Evolutionary conservation across 208 protist species (phyloP), one percentile per base, ranked within the genome.

Genomic region (Crithidia expoeki): DNA sequence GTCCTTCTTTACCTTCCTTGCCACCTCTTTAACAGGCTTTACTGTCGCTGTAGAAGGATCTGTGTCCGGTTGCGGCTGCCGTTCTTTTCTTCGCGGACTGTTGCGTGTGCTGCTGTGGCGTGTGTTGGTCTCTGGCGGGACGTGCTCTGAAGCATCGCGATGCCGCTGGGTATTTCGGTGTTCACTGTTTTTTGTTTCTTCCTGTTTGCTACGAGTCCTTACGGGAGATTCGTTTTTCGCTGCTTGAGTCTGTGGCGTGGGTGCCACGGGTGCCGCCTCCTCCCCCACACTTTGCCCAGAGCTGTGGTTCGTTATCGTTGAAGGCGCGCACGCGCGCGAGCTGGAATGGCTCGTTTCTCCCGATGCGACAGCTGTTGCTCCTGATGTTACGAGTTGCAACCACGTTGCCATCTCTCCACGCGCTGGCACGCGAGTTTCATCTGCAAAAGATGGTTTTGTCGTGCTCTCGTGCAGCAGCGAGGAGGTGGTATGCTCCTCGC

Each of bases 261-360:
- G 49, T 38, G 33, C n/a, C 6, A 27, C 58, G 23, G 42, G 4
- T 21, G 38, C 42, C 11, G 58, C 23, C 28, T 64, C 60, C 21
- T 65, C 60, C 7, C 11, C 27, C 2, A 65, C n/a, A 36, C 62
- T 68, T 32, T 25, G 46, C 1, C 32, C 62, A 1, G 63, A 68
- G 63, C 63, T 60, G 51, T 21, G 51, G 25, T 51, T 55, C 0
- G 63, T 68, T 17, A 68, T 68, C 2, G 63, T 60, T 0, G 63
- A 68, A 2, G 63, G 63, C 14, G 51, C 46, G 14, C 50, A 51
- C 0, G 51, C 63, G 17, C 16, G 63, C 2, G 51, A 60, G 28
- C 49, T 34, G 2, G 36, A 47, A 23, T 23, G 6, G 27, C 63
- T 59, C 38, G 14, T 47, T 6, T 68, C 63, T 25, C 51, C 10